Conservation (phyloP, 2,329 filamentous ascomycete species). For the Cyclaneusma minus region DNA sequence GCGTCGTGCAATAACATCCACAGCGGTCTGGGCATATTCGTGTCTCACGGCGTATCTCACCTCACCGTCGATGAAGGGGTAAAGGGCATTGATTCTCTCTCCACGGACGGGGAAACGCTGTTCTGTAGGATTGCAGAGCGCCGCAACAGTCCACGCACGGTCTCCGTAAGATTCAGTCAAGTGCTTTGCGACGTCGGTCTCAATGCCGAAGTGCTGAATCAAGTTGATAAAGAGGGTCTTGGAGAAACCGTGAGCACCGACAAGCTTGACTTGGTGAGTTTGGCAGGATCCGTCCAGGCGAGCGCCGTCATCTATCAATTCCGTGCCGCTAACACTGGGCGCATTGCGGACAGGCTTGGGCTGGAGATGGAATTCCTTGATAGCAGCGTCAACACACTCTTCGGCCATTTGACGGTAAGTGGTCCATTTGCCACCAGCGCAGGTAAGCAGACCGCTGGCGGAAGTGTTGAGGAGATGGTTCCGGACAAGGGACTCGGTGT, state of each 20-base stretch:
- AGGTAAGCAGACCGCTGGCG: constrained; percentile 66
- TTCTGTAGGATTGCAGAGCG: constrained; percentile 62
- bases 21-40: constrained; percentile 83
- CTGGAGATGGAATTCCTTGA: constrained; percentile 50
- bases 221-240: constrained; percentile 90
- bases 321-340: constrained; percentile 54
- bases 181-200: constrained; percentile 85
- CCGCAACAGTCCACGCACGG: constrained; percentile 78
- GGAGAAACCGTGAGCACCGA: constrained; percentile 76
- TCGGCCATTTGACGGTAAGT: constrained; percentile 90
- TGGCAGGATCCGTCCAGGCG: constrained; percentile 60
- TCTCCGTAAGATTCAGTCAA: constrained; percentile 80
- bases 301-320: constrained; percentile 55
- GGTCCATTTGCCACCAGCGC: constrained; percentile 84
- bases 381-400: constrained; percentile 70
- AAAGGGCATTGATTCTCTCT: constrained; percentile 62
- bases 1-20: constrained; percentile 73
- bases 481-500: constrained; percentile 74
- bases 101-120: constrained; percentile 72
- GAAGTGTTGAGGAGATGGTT: constrained; percentile 75
- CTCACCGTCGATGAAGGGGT: constrained; percentile 87
- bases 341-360: constrained; percentile 40
- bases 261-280: constrained; percentile 66
- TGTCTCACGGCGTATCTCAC: constrained; percentile 75
- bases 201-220: constrained; percentile 83